Evolutionary conservation across 768 basidiomycete genomes (phyloP), one percentile per base, ranked within the genome.

Genomic region (Lactifluus pinguis): DNA sequence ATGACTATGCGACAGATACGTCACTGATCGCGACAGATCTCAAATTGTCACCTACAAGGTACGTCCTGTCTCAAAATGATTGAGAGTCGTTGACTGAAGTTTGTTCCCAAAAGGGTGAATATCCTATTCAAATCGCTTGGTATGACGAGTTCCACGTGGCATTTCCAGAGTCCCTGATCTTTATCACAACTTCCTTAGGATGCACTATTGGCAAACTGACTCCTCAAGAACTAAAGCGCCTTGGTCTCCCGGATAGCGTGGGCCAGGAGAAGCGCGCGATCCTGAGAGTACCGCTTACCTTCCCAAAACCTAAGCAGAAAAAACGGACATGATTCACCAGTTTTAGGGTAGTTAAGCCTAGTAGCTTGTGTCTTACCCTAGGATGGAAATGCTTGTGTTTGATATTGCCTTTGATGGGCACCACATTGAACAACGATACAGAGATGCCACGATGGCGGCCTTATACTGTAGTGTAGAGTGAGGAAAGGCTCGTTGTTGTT

Each of bases 61-160:
- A 67, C 63, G 89, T 76, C 13, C 19, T 44, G 32, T 21, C 39
- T 13, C 44, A n/a, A 6, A 41, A 10, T 21, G 17, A 55, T 38
- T 4, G 9, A n/a, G 49, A 6, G 39, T 30, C 47, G 54, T 47
- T 60, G 10, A 51, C 48, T 56, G 55, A 69, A 36, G 65, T n/a
- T 44, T 13, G 10, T n/a, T 7, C 25, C 34, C 21, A 4, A 17
- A 70, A 85, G 83, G 55, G 79, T 89, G 44, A 83, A 83, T 64
- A 69, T 76, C n/a, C 70, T 92, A 17, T 94, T 92, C 78, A 88
- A 81, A 71, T 83, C 85, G 0, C 76, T 95, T 19, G 88, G 85
- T 83, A 65, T 56, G 77, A 66, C 13, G 32, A 21, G 17, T 44
- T 53, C 49, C 29, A 32, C 44, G 0, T 2, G 11, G 25, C 36